A percentile compares a stretch with the other conserved stretches of the same genome.
phyloP scores from a whole-genome alignment of 768 basidiomycete genomes.

The Lentinula raphanica region DNA sequence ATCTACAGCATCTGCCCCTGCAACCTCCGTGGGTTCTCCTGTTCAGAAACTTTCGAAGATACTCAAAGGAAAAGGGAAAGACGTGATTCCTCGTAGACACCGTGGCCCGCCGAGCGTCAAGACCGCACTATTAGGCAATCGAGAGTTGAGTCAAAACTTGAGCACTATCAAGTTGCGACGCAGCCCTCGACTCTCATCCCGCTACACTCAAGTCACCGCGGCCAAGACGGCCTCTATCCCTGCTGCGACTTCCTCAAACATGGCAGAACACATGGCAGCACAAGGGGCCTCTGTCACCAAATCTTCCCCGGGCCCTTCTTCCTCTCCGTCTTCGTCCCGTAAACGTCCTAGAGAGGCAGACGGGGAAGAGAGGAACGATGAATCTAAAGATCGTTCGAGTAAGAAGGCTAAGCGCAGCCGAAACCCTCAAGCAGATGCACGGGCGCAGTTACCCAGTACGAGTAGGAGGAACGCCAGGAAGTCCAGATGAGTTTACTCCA shows the following conservation, averaged over 20 bases:
- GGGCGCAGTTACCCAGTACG: too few species aligned
- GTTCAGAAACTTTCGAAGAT: background rate
- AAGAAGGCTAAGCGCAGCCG: background rate
- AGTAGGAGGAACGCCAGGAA: background rate
- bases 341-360: background rate
- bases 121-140: background rate
- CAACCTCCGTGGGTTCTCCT: background rate
- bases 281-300: background rate
- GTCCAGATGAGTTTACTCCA: background rate
- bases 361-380: background rate
- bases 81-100: background rate
- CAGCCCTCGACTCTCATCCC: background rate
- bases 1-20: background rate
- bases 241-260: too few species aligned
- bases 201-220: too few species aligned
- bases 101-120: background rate
- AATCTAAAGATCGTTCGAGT: background rate
- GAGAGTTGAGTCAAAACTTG: background rate
- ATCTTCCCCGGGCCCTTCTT: background rate
- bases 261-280: too few species aligned
- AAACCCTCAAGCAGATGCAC: background rate
- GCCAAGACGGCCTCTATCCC: too few species aligned
- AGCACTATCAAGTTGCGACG: background rate
- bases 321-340: background rate
- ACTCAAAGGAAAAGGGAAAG: background rate